Base-by-base conservation (phyloP, 805 yeast genomes). In the Candida fluviatilis region DNA sequence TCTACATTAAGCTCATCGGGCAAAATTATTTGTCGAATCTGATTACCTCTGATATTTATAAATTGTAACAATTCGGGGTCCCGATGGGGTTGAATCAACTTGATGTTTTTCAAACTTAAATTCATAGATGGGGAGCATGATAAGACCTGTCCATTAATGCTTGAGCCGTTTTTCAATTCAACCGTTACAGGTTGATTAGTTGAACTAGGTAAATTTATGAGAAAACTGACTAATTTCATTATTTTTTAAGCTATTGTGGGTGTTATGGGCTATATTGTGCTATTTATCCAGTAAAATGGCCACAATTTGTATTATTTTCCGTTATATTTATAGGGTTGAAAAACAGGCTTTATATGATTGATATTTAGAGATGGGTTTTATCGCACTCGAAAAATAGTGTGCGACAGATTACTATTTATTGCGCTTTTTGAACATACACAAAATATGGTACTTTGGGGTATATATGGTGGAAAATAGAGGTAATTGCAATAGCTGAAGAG, bases 121-220 rank as follows among this genome's bases (percentile, higher is more conserved):
- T 90, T 90, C 98, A 90, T 90, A 45, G 84, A 76, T 18, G 96
- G 96, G 2, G 95, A 73, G 29, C 93, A 95, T 5, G 89, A 78
- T 29, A 84, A 78, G 18, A 91, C 68, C 11, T 90, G 85, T 0
- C 98, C 98, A 51, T 84, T 77, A 4, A 91, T 76, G 4, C 86
- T 73, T 4, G 91, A 85, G 28, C 97, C 97, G 60, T 91, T 88
- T 59, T 90, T 91, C 53, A 91, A 69, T 58, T 90, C 98, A 14
- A 90, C 84, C 37, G 91, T 89, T 1, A 91, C 91, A 36, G 88
- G 81, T 62, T 89, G 97, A 40, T 83, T 81, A 27, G 82, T 77
- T 17, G 69, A 59, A 44, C 58, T 50, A 17, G 73, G 71, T 52
- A 91, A 67, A 53, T 88, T 89, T 86, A 86, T 86, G 43, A 91